Conservation (phyloP, 768 basidiomycete species). For the Boletus rubescentipes region DNA sequence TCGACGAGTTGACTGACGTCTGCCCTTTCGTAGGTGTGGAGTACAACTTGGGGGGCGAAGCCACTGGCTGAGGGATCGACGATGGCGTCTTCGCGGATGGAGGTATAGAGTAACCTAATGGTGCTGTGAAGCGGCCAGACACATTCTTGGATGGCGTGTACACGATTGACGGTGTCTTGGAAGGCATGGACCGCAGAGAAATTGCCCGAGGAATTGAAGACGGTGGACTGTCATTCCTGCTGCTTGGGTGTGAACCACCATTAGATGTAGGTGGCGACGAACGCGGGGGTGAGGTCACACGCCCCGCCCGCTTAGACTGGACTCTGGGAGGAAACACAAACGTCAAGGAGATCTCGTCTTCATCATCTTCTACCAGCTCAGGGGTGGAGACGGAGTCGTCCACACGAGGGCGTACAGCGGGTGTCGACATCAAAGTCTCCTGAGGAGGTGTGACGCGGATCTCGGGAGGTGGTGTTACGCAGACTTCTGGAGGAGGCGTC, state of each 20-base stretch:
- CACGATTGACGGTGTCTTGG: conserved; percentile 24
- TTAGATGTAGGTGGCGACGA: conserved; percentile 10
- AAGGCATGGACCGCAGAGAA: conserved; percentile 36
- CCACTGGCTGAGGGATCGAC: conserved; percentile 60
- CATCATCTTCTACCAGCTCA: conserved; percentile 20
- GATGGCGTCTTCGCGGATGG: conserved; percentile 57
- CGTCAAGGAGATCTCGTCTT: conserved; percentile 21
- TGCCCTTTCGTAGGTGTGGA: conserved; percentile 36
- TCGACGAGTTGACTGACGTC: conserved; percentile 34
- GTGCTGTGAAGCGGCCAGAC: conserved; percentile 28
- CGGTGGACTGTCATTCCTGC: conserved; percentile 34
- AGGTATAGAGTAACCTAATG: conserved; percentile 36
- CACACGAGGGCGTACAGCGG: conserved; percentile 15
- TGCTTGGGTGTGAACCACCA: conserved; percentile 8
- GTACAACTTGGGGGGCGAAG: conserved; percentile 40
- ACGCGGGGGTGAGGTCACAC: conserved; percentile 7
- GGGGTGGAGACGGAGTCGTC: neutral
- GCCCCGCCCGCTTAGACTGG: conserved; percentile 2
- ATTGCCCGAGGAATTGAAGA: conserved; percentile 53
- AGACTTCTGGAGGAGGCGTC: conserved; percentile 26
- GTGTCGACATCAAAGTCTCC: conserved; percentile 15
- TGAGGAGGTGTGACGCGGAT: conserved; percentile 22
- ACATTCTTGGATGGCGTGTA: conserved; percentile 36
- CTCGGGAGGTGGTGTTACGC: conserved; percentile 29
- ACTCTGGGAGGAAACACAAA: conserved; percentile 25